phyloP scores from a whole-genome alignment of 2,329 filamentous ascomycete species.

The Ophidiomyces ophidiicola region DNA sequence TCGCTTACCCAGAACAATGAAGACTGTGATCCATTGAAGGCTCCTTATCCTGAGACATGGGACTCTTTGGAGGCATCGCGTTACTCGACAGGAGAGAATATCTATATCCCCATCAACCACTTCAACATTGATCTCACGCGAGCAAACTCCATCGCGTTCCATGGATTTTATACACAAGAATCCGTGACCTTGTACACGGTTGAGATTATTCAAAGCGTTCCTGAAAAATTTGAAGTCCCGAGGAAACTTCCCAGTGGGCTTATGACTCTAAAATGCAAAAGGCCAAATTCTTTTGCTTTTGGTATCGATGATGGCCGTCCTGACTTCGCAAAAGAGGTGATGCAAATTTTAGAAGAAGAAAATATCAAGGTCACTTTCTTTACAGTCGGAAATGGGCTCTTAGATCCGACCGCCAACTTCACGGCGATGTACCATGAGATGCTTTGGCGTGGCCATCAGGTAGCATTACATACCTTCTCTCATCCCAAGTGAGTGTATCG shows the following conservation, averaged over 20 bases:
- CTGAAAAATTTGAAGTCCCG: slow-evolving; percentile 42
- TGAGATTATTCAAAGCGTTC: slow-evolving; percentile 48
- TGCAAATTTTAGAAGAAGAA: slow-evolving; percentile 49
- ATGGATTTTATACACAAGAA: slow-evolving; percentile 49
- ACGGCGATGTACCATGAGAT: slow-evolving; percentile 53
- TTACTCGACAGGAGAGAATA: slow-evolving; percentile 44
- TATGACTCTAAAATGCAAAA: slow-evolving; percentile 51
- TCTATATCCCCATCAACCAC: slow-evolving; percentile 56
- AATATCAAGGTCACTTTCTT: slow-evolving; percentile 58
- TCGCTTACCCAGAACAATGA: slow-evolving; percentile 56
- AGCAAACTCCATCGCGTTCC: slow-evolving; percentile 48
- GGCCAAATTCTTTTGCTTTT: slow-evolving; percentile 59
- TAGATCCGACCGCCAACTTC: slow-evolving; percentile 48
- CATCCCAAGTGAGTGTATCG: slow-evolving; percentile 44
- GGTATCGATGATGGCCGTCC: slow-evolving; percentile 59
- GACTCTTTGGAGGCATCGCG: slow-evolving; percentile 54
- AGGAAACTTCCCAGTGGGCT: slow-evolving; percentile 50
- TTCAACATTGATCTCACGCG: slow-evolving; percentile 50
- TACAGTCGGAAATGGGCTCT: slow-evolving; percentile 52
- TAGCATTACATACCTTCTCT: slow-evolving; percentile 56
- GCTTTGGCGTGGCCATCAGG: slow-evolving; percentile 51
- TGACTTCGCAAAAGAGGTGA: slow-evolving; percentile 46
- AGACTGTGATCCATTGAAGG: slow-evolving; percentile 43
- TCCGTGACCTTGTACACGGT: slow-evolving; percentile 44
- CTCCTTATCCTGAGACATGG: slow-evolving; percentile 55